Conservation (phyloP, 208 protist species). For the Acanthamoeba triangularis region DNA sequence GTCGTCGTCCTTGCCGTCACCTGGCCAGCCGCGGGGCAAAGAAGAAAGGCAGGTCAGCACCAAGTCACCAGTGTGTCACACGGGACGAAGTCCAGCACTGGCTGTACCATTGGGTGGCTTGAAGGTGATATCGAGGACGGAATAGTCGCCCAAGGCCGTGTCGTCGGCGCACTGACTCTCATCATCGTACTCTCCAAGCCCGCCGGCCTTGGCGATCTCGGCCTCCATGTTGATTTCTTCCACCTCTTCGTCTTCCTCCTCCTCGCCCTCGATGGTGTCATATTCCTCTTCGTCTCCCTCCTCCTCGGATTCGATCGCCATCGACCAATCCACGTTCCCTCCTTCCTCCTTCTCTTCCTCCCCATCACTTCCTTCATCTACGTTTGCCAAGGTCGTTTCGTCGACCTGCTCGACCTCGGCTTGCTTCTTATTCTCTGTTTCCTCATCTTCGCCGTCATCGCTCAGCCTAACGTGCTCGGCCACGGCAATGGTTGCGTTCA, state of each 20-base stretch:
- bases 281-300: neutral
- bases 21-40: neutral
- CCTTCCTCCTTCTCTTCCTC: neutral
- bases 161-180: neutral
- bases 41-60: neutral
- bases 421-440: neutral
- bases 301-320: constrained; percentile 15
- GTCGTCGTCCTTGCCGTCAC: neutral
- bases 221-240: constrained; percentile 40
- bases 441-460: neutral
- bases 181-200: neutral
- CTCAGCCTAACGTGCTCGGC: neutral
- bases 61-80: neutral
- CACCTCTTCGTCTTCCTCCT: neutral
- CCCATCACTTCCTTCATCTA: neutral
- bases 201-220: constrained; percentile 33
- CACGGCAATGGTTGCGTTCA: neutral
- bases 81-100: neutral
- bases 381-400: neutral
- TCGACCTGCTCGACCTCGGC: neutral
- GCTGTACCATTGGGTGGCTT: neutral
- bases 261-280: neutral
- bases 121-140: constrained; percentile 31
- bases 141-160: constrained; percentile 1
- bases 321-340: neutral